phyloP scores from a whole-genome alignment of 257 asterid genomes.

The Nemophila menziesii region DNA sequence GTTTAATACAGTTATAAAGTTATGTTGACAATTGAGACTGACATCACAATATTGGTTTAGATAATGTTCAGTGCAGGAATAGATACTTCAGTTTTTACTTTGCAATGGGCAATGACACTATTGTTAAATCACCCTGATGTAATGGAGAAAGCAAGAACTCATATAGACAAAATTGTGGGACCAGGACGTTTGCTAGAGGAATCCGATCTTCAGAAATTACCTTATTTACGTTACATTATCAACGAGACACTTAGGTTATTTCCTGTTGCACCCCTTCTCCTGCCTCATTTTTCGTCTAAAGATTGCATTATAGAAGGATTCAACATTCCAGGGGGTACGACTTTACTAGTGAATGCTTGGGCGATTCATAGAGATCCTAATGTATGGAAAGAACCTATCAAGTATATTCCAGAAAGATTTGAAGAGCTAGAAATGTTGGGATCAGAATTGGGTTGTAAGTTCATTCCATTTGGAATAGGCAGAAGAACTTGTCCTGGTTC shows the following conservation, averaged over 20 bases:
- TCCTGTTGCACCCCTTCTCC: slow-evolving; percentile 31
- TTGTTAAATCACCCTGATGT: slow-evolving; percentile 24
- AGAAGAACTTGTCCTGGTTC: slow-evolving; percentile 57
- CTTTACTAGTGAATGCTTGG: slow-evolving; percentile 31
- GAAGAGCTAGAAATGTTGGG: slow-evolving; percentile 12
- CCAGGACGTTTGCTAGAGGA: slow-evolving; percentile 22
- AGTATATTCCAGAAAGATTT: slow-evolving; percentile 27
- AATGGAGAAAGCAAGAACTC: slow-evolving; percentile 17
- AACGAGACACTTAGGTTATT: slow-evolving; percentile 29
- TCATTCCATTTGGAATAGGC: slow-evolving; percentile 38
- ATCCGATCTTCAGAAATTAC: slow-evolving; percentile 19
- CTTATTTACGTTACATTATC: slow-evolving; percentile 27
- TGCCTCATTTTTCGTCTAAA: slow-evolving; percentile 29
- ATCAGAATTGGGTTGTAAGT: slow-evolving; percentile 11
- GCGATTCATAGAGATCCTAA: slow-evolving; percentile 27
- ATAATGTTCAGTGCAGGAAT: slow-evolving; percentile 34
- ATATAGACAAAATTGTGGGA: slow-evolving; percentile 17
- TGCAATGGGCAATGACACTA: slow-evolving; percentile 42
- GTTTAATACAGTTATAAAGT: not conserved
- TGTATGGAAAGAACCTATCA: slow-evolving; percentile 21
- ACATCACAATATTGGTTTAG: slow-evolving; percentile 10
- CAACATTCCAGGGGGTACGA: slow-evolving; percentile 21
- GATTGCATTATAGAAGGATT: slow-evolving; percentile 23
- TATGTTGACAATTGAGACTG: not conserved
- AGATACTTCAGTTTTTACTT: slow-evolving; percentile 22